Percentiles rank a stretch among this genome's conserved stretches.
These are phyloP conservation scores for Bacidia rubella DNA, from an alignment of 495 filamentous ascomycete species.

Conservation along the genomic window DNA sequence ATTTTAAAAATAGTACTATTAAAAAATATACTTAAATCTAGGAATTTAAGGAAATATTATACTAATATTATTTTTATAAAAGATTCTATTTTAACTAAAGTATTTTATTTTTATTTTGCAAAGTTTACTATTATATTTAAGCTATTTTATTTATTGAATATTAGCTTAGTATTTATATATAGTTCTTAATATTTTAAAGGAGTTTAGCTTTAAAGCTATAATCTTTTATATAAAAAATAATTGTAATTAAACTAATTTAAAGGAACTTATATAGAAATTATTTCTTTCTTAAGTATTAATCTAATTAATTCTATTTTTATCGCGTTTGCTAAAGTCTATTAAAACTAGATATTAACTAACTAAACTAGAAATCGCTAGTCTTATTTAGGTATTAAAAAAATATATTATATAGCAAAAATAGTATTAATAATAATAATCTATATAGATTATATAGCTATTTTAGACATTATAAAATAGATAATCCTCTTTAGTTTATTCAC, in stretches of 20 bases:
- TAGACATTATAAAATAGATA: slow-evolving; percentile 5
- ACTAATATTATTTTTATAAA: slow-evolving; percentile 1
- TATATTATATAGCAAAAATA: slow-evolving; percentile 4
- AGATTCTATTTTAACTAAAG: not conserved
- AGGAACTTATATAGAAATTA: not conserved
- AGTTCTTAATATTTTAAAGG: slow-evolving; percentile 7
- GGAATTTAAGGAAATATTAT: not conserved
- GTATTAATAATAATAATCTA: not conserved
- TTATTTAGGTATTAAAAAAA: slow-evolving; percentile 6
- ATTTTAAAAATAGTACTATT: not conserved
- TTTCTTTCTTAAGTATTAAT: not conserved
- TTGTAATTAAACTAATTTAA: not conserved
- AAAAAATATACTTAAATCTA: not conserved
- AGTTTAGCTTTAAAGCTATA: slow-evolving; percentile 5
- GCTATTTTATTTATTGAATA: slow-evolving; percentile 5
- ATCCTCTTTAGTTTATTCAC: not conserved
- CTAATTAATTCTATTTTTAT: slow-evolving; percentile 6
- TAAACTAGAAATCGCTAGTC: slow-evolving; percentile 4
- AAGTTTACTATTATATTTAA: not conserved
- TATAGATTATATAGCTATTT: slow-evolving; percentile 1
- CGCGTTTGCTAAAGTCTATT: slow-evolving; percentile 3
- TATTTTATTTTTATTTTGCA: slow-evolving; percentile 1
- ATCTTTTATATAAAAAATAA: slow-evolving; percentile 9
- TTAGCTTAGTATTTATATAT: slow-evolving; percentile 2
- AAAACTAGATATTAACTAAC: slow-evolving; percentile 13